Evolutionary conservation across 2,329 filamentous ascomycete species (phyloP).

Genomic region (Plenodomus biglobosus): DNA sequence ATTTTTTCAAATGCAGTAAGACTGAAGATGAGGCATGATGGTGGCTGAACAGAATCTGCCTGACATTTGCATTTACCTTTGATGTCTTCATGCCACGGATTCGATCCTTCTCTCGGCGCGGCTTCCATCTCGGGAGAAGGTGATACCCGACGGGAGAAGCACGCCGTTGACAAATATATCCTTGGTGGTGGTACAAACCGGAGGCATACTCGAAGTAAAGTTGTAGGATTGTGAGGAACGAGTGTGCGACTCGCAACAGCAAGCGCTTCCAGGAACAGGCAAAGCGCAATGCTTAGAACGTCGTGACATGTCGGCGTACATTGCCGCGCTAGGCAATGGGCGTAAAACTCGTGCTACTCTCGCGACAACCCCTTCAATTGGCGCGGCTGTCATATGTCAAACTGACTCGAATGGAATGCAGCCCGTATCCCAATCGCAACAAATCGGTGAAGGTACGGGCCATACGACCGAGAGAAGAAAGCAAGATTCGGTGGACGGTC

Average conservation of each 20-base stretch:
- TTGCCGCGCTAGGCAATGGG: background rate
- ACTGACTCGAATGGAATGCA: conserved; percentile 17
- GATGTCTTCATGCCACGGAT: conserved; percentile 15
- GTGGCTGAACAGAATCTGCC: conserved; percentile 23
- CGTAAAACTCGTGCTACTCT: background rate
- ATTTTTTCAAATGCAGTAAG: background rate
- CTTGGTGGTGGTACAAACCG: conserved; percentile 12
- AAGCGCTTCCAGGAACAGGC: background rate
- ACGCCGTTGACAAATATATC: conserved; percentile 27
- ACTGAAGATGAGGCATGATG: conserved; percentile 14
- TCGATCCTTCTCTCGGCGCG: background rate
- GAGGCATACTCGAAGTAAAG: conserved; percentile 10
- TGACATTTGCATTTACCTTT: conserved; percentile 9
- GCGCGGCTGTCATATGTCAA: conserved; percentile 24
- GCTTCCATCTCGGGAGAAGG: conserved; percentile 3
- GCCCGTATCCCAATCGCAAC: background rate
- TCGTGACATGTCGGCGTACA: background rate
- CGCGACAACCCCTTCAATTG: background rate
- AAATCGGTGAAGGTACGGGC: conserved; percentile 2
- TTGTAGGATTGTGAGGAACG: background rate
- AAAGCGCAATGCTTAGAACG: background rate
- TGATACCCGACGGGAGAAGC: conserved; percentile 12
- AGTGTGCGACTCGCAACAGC: background rate
- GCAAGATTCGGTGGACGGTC: background rate
- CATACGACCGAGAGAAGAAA: background rate